Conservation (phyloP, 2,329 filamentous ascomycete species). For the Fusarium mangiferae region DNA sequence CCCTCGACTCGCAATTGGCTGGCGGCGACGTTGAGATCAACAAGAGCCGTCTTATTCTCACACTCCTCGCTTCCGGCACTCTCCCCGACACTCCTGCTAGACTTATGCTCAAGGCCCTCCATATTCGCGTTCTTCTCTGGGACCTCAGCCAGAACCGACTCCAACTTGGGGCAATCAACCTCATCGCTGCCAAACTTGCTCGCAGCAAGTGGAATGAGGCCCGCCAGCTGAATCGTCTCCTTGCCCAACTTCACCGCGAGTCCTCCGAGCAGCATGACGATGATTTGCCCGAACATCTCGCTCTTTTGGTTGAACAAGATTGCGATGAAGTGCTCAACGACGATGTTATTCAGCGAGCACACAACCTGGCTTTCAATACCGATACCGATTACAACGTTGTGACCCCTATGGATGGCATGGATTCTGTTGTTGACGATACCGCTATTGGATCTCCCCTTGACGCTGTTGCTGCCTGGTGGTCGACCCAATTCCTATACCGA, state of each 20-base stretch:
- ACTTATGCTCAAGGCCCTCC: slow-evolving; percentile 91
- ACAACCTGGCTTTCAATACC: slow-evolving; percentile 89
- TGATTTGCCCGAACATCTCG: slow-evolving; percentile 78
- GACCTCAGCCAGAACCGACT: slow-evolving; percentile 74
- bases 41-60: slow-evolving; percentile 85
- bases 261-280: slow-evolving; percentile 63
- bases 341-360: slow-evolving; percentile 82
- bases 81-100: slow-evolving; percentile 83
- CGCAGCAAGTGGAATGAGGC: slow-evolving; percentile 85
- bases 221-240: slow-evolving; percentile 67
- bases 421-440: slow-evolving; percentile 84
- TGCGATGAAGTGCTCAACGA: slow-evolving; percentile 85
- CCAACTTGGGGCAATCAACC: slow-evolving; percentile 71
- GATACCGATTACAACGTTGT: slow-evolving; percentile 75
- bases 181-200: slow-evolving; percentile 78
- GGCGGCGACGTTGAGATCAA: slow-evolving; percentile 92
- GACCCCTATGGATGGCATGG: slow-evolving; percentile 76
- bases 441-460: slow-evolving; percentile 89
- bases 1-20: slow-evolving; percentile 89
- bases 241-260: slow-evolving; percentile 54
- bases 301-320: slow-evolving; percentile 78
- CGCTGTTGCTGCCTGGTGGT: slow-evolving; percentile 92
- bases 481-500: slow-evolving; percentile 76
- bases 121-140: slow-evolving; percentile 91
- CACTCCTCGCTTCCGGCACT: slow-evolving; percentile 87